phyloP scores from a whole-genome alignment of 345 rosid species.

The Toxicodendron radicans region DNA sequence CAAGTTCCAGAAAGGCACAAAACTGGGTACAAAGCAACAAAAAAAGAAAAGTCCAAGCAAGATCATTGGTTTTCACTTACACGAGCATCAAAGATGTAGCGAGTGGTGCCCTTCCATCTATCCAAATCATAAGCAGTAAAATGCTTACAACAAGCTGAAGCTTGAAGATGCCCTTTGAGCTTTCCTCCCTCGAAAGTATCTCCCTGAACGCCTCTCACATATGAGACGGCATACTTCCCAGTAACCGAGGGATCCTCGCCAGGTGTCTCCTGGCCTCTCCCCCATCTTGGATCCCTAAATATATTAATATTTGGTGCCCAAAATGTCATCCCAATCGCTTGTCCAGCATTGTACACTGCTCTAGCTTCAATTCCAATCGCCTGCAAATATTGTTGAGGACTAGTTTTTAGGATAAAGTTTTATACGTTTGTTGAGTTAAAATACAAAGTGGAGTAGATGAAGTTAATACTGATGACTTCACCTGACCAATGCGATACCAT shows the following conservation, averaged over 20 bases:
- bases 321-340: slow-evolving; percentile 68
- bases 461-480: slow-evolving; percentile 5
- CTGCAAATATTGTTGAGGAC: slow-evolving; percentile 19
- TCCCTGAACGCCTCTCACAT: slow-evolving; percentile 79
- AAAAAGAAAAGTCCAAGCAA: neutral
- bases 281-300: slow-evolving; percentile 94
- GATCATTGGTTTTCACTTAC: slow-evolving; percentile 33
- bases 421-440: neutral
- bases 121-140: slow-evolving; percentile 93
- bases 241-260: slow-evolving; percentile 79
- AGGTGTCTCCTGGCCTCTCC: slow-evolving; percentile 88
- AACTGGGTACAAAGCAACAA: neutral
- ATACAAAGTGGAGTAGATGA: neutral
- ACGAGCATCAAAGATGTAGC: slow-evolving; percentile 74
- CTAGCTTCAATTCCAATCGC: slow-evolving; percentile 68
- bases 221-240: slow-evolving; percentile 66
- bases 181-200: slow-evolving; percentile 46
- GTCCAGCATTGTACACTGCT: slow-evolving; percentile 64
- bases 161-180: slow-evolving; percentile 48
- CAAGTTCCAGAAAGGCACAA: neutral
- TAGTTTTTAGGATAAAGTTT: neutral
- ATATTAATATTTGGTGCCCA: slow-evolving; percentile 88
- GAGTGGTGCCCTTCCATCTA: slow-evolving; percentile 68
- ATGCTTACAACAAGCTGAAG: slow-evolving; percentile 89
- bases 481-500: slow-evolving; percentile 93